Evolutionary conservation across 2,329 filamentous ascomycete genomes (phyloP), one percentile per base, ranked within the genome.

Genomic region (Anthostomella pinea): DNA sequence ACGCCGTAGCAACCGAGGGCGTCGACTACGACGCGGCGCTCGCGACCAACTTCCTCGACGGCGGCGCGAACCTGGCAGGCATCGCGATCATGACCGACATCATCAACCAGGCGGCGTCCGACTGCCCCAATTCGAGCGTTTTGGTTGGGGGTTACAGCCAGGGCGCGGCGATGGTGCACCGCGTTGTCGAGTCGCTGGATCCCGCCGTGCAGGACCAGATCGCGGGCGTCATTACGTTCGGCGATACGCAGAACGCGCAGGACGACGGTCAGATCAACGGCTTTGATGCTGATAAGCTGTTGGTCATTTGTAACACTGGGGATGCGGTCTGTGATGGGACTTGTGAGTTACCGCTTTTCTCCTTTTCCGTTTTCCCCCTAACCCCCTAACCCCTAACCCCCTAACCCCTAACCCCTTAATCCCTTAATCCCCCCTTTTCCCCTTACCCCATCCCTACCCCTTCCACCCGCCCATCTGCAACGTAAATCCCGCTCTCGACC

Each of bases 251-350:
- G 52, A 60, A 56, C 45, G 14, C 37, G 6, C 58, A 62, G 39
- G 57, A 62, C 29, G 33, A 39, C 2, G 54, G 54, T 0, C 42
- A 43, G 19, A 53, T 64, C 19, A 58, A 57, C 9, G 52, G 53
- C 16, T 62, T 55, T 31, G 53, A 54, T 6, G 35, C 41, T 27
- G 43, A 38, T 27, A 37, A 58, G 35, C 50, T 55, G 1, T 37
- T 69, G 51, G 66, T 70, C 14, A 67, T 68, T 26, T 77, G 73
- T 38, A 63, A 69, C 18, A 24, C 41, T 4, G 72, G 68, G 0
- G 73, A 78, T 48, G 57, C 67, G 8, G 72, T 78, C 6, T 77
- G 73, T 38, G 38, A 52, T 4, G 67, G 71, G 22, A 67, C 66
- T n/a, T n/a, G n/a, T n/a, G n/a, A n/a, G n/a, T n/a, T n/a, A n/a